Evolutionary conservation across 192 early-diverging fungal species (phyloP), one percentile per base, ranked within the genome.

Genomic region (Gorgonomyces haynaldii): DNA sequence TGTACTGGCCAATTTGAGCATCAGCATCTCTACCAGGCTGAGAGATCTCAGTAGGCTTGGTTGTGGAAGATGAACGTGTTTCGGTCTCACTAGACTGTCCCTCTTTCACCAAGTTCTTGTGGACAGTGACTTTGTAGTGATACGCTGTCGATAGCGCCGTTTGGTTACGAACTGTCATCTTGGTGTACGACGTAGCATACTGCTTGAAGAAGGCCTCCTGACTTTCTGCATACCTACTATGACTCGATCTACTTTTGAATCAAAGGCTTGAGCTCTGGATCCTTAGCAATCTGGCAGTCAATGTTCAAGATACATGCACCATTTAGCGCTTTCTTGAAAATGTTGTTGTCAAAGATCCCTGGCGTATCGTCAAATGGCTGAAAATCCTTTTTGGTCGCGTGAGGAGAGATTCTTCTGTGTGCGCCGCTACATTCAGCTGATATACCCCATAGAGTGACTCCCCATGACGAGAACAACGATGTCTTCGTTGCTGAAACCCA

Each of bases 291-390:
- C 2, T 15, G n/a, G 27, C 62, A 64, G 37, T 64, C 62, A 31
- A 60, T 28, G 1, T 45, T 52, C 21, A 60, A 17, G 12, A 50
- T 48, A 30, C 62, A 64, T 26, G 4, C 17, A 16, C 54, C 54
- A 2, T 37, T 49, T 7, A 64, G 36, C 3, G 41, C 17, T 42
- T 50, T 27, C 53, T 60, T 60, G 53, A 64, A 64, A 4, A 60
- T 49, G 22, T 60, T 50, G 24, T 64, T 64, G 37, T 64, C 62
- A 54, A 64, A 64, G 4, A 64, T 54, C 3, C 52, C 57, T 2
- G 62, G 62, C 1, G 62, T 64, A 5, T 12, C 16, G 31, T 64
- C 62, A 34, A 64, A 64, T 15, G 62, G 62, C 25, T 20, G 41
- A 31, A 64, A 64, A 4, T 23, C 16, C 13, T 37, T 23, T 7